A percentile compares a stretch with the other conserved stretches of the same genome.
Conservation (phyloP, 2,329 filamentous ascomycete genomes). For the Colletotrichum paranaense region DNA sequence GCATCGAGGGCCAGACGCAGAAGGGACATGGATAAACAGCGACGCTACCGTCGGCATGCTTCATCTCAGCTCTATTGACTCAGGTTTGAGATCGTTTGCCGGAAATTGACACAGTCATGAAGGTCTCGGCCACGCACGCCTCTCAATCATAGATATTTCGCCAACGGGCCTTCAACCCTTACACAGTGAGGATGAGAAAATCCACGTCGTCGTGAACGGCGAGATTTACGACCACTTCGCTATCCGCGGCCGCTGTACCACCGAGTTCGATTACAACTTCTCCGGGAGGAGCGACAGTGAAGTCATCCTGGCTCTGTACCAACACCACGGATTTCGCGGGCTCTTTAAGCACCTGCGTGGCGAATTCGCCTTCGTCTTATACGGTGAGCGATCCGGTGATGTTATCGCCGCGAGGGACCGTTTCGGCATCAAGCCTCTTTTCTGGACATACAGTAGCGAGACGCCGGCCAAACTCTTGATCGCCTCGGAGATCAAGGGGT, state of each 20-base stretch:
- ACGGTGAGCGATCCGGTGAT: conserved; percentile 50
- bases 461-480: conserved; percentile 51
- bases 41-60: conserved; percentile 8
- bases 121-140: conserved; percentile 52
- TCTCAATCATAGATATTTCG: conserved; percentile 63
- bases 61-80: not conserved
- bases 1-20: conserved; percentile 43
- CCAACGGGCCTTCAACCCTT: conserved; percentile 58
- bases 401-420: conserved; percentile 64
- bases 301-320: conserved; percentile 63
- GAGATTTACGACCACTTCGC: conserved; percentile 46
- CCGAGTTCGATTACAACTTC: conserved; percentile 54
- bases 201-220: conserved; percentile 69
- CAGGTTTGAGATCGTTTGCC: not conserved
- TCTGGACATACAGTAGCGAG: conserved; percentile 50
- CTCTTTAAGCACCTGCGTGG: conserved; percentile 57
- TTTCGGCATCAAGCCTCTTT: conserved; percentile 67
- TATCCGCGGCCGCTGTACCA: conserved; percentile 53
- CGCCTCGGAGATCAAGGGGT: conserved; percentile 65
- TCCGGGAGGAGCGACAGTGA: conserved; percentile 60
- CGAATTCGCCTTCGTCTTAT: conserved; percentile 66
- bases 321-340: conserved; percentile 52
- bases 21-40: conserved; percentile 39
- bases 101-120: not conserved
- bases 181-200: conserved; percentile 42